phyloP scores from a whole-genome alignment of 768 basidiomycete species.

The Agrocybe pediades region DNA sequence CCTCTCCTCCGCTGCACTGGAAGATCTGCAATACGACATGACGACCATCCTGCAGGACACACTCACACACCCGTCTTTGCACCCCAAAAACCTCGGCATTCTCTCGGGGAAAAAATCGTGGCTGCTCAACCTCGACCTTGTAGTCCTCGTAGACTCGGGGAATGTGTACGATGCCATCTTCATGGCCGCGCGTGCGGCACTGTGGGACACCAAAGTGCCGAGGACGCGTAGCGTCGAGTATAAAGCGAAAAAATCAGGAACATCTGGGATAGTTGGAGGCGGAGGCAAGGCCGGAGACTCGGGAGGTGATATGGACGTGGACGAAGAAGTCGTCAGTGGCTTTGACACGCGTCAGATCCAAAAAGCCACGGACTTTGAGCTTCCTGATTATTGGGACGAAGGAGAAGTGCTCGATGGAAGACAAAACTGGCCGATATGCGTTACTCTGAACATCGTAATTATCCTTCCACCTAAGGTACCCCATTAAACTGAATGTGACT shows the following conservation, averaged over 20 bases:
- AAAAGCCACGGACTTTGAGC: slow-evolving; percentile 78
- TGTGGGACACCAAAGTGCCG: slow-evolving; percentile 84
- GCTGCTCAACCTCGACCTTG: slow-evolving; percentile 75
- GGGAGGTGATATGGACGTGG: slow-evolving; percentile 61
- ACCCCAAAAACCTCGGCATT: slow-evolving; percentile 65
- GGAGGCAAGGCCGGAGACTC: slow-evolving; percentile 10
- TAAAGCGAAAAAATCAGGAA: slow-evolving; percentile 38
- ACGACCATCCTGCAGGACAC: slow-evolving; percentile 63
- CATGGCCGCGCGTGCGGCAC: slow-evolving; percentile 74
- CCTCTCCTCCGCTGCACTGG: slow-evolving; percentile 60
- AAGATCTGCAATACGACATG: slow-evolving; percentile 78
- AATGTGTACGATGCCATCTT: slow-evolving; percentile 80
- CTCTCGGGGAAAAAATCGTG: slow-evolving; percentile 67
- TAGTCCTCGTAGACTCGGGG: slow-evolving; percentile 73
- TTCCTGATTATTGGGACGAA: slow-evolving; percentile 87
- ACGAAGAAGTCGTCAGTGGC: slow-evolving; percentile 49
- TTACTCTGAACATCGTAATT: slow-evolving; percentile 79
- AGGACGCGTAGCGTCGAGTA: slow-evolving; percentile 73
- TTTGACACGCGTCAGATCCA: slow-evolving; percentile 57
- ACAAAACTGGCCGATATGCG: slow-evolving; percentile 72
- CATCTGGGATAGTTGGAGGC: slow-evolving; percentile 7
- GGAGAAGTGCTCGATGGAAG: slow-evolving; percentile 66
- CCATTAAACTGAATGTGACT: neutral
- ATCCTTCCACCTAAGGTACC: neutral
- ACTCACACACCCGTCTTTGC: slow-evolving; percentile 66